Conservation (phyloP, 805 yeast species). For the Starmerella floris region DNA sequence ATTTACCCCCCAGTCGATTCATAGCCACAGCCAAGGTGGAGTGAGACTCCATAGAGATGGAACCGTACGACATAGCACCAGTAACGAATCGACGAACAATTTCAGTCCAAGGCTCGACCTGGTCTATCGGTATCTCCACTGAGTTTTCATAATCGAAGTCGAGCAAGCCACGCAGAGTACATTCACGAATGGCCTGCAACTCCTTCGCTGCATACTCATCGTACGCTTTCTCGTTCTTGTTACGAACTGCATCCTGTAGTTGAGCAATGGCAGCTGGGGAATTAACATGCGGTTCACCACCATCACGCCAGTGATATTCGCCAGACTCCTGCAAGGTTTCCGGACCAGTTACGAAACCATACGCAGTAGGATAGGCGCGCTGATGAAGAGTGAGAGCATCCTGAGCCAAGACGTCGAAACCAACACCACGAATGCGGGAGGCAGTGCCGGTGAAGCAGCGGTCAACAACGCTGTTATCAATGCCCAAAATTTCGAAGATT, state of each 20-base stretch:
- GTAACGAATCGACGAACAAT: constrained; percentile 93
- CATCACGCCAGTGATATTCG: constrained; percentile 97
- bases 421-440: constrained; percentile 87
- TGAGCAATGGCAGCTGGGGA: constrained; percentile 92
- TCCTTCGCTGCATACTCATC: constrained; percentile 81
- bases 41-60: constrained; percentile 96
- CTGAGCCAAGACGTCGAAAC: constrained; percentile 90
- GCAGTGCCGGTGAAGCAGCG: constrained; percentile 96
- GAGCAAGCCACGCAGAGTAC: constrained; percentile 86
- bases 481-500: constrained; percentile 92
- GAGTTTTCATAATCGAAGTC: constrained; percentile 73
- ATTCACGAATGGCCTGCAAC: constrained; percentile 77
- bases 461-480: constrained; percentile 89
- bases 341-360: constrained; percentile 41
- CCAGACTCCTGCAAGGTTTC: constrained; percentile 82
- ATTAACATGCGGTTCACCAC: constrained; percentile 91
- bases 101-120: constrained; percentile 99
- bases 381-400: constrained; percentile 92
- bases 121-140: constrained; percentile 78
- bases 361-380: constrained; percentile 72
- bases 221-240: constrained; percentile 87
- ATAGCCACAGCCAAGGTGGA: constrained; percentile 95
- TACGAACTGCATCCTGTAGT: constrained; percentile 95
- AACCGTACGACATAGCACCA: constrained; percentile 99
- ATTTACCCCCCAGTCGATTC: constrained; percentile 95